These are phyloP conservation scores for Nannochloris sp. DNA, from an alignment of 139 green algal species.

Conservation along the genomic window DNA sequence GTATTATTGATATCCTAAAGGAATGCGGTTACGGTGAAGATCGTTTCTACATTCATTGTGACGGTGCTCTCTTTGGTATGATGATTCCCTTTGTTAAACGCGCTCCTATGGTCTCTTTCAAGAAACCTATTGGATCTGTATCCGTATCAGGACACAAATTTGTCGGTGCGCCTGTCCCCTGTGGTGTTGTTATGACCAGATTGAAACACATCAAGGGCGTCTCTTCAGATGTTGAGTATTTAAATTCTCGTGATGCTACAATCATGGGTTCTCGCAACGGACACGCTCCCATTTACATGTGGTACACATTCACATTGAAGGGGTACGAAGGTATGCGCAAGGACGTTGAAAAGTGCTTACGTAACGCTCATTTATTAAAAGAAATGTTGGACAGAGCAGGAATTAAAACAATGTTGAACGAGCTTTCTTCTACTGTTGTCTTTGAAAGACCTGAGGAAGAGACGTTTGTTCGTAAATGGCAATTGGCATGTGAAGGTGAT, in stretches of 20 bases:
- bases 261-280: constrained; percentile 97
- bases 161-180: constrained; percentile 85
- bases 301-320: constrained; percentile 90
- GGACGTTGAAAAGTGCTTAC: constrained; percentile 90
- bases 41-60: constrained; percentile 96
- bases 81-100: constrained; percentile 87
- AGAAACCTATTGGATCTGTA: constrained; percentile 92
- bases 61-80: constrained; percentile 85
- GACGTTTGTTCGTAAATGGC: constrained; percentile 89
- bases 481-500: constrained; percentile 88
- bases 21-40: constrained; percentile 76
- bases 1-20: constrained; percentile 64
- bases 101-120: constrained; percentile 91
- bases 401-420: constrained; percentile 88
- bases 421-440: constrained; percentile 84
- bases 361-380: constrained; percentile 79
- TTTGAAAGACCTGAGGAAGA: constrained; percentile 86
- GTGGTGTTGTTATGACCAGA: constrained; percentile 84
- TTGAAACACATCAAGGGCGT: constrained; percentile 28
- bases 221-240: constrained; percentile 82
- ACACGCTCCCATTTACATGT: constrained; percentile 94
- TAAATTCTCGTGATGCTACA: constrained; percentile 88
- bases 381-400: constrained; percentile 62
- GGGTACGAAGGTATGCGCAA: constrained; percentile 77
- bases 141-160: constrained; percentile 95